A percentile compares a stretch with the other conserved stretches of the same genome.
phyloP scores from a whole-genome alignment of 805 yeast genomes.

The Middelhovenomyces tepae region DNA sequence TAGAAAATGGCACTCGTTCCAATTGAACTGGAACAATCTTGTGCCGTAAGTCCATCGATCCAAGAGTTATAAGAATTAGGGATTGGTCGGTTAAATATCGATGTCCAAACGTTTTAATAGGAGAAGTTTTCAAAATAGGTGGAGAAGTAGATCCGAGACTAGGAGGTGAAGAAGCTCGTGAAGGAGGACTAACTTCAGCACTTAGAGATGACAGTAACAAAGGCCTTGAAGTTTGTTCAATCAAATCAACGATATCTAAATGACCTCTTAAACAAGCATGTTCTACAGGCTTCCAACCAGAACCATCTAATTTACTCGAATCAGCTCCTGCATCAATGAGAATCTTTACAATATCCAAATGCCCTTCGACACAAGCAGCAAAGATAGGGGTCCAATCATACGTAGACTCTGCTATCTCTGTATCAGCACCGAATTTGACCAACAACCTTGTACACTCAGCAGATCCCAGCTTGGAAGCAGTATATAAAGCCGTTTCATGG shows the following conservation, averaged over 20 bases:
- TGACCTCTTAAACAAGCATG: slow-evolving; percentile 92
- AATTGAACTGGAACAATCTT: slow-evolving; percentile 51
- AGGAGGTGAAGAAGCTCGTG: slow-evolving; percentile 2
- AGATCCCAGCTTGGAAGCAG: slow-evolving; percentile 61
- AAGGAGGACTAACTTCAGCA: slow-evolving; percentile 5
- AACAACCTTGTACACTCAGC: slow-evolving; percentile 45
- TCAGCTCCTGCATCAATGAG: slow-evolving; percentile 48
- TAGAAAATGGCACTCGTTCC: slow-evolving; percentile 65
- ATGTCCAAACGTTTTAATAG: slow-evolving; percentile 82
- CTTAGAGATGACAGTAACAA: slow-evolving; percentile 1
- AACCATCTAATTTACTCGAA: slow-evolving; percentile 54
- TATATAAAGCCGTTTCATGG: slow-evolving; percentile 72
- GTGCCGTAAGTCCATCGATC: slow-evolving; percentile 72
- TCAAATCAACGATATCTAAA: slow-evolving; percentile 52
- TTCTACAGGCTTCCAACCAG: slow-evolving; percentile 98
- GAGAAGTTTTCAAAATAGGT: slow-evolving; percentile 18
- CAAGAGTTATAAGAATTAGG: slow-evolving; percentile 71
- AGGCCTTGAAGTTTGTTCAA: slow-evolving; percentile 26
- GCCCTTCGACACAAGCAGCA: slow-evolving; percentile 84
- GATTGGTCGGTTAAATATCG: slow-evolving; percentile 59
- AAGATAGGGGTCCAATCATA: slow-evolving; percentile 96
- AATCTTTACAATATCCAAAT: slow-evolving; percentile 42
- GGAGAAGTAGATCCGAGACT: background rate
- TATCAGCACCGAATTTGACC: slow-evolving; percentile 51
- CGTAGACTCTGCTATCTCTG: slow-evolving; percentile 65